Evolutionary conservation across 345 rosid genomes (phyloP).

Genomic region (Noccaea caerulescens): DNA sequence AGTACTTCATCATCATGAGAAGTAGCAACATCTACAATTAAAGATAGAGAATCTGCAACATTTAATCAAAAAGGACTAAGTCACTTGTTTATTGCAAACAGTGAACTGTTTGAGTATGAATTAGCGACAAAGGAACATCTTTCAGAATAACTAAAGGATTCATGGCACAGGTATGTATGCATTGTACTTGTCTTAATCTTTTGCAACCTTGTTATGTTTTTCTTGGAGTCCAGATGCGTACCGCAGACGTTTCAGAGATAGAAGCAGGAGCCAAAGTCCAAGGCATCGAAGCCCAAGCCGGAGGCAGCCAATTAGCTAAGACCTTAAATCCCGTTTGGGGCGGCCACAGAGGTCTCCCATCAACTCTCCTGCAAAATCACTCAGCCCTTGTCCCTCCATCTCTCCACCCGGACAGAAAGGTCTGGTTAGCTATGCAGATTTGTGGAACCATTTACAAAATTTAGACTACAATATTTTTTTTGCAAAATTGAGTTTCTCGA

Average conservation of each 20-base stretch:
- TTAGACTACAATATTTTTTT: too few relatives aligned
- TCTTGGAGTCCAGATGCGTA: slow-evolving; percentile 66
- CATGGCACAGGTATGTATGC: slow-evolving; percentile 88
- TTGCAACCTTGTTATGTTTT: neutral
- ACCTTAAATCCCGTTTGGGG: slow-evolving; percentile 75
- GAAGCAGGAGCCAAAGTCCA: slow-evolving; percentile 64
- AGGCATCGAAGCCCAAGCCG: slow-evolving; percentile 49
- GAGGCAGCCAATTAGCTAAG: slow-evolving; percentile 63
- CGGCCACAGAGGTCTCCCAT: slow-evolving; percentile 48
- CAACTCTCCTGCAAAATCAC: slow-evolving; percentile 53
- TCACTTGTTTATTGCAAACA: too few relatives aligned
- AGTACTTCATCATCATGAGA: too few relatives aligned
- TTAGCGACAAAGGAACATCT: slow-evolving; percentile 53
- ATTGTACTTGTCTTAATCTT: neutral
- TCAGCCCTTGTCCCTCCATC: slow-evolving; percentile 58
- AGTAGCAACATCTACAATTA: too few relatives aligned
- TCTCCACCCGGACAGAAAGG: slow-evolving; percentile 73
- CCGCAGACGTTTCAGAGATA: slow-evolving; percentile 56
- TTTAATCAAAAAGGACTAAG: too few relatives aligned
- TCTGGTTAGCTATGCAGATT: slow-evolving; percentile 83
- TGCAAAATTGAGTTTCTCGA: too few relatives aligned
- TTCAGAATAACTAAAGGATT: slow-evolving; percentile 90
- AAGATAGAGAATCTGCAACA: too few relatives aligned
- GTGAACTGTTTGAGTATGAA: too few relatives aligned
- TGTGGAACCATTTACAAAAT: too few relatives aligned